Base-by-base conservation (phyloP, 306 rosid species). In the Cajanus cajan region DNA sequence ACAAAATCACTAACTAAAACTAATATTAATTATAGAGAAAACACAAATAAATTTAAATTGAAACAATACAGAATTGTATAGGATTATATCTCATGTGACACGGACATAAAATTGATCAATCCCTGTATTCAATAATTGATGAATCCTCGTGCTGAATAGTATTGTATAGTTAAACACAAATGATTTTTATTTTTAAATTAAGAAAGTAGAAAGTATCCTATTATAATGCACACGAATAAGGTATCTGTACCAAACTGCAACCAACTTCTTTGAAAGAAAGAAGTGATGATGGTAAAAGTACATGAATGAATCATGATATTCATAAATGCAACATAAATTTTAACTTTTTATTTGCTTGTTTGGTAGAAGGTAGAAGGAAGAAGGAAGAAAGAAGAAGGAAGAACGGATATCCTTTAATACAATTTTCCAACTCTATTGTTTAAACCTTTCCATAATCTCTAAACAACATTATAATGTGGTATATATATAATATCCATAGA, bases 381-480 rank as follows among this genome's bases (percentile, higher is more conserved):
- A 5, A 11, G n/a, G n/a, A n/a, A n/a, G n/a, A n/a, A n/a, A n/a
- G 18, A 50, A 18, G 47, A 16, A 9, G 28, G 24, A 25, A 28
- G 47, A 5, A 11, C 21, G 31, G 33, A 31, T 51, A 8, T 71
- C 1, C 7, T 33, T 47, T 18, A 34, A 50, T 34, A 51, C 18
- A 51, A 50, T 18, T 50, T 64, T 71, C 33, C 62, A 48, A 10
- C 33, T 48, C 45, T 48, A 50, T 51, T 19, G 0, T 15, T 18
- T 51, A 19, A 0, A 21, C 74, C 54, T 74, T 84, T 81, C 84
- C 89, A 76, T 84, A 84, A 82, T 81, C 78, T 78, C 84, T 83
- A 83, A 88, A 85, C 71, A 86, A 78, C 85, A 74, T 86, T 73
- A 83, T 73, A 69, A 76, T 68, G 44, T 78, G 21, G 34, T 79